These are phyloP conservation scores for Conticribra weissflogii DNA, from an alignment of 108 stramenopile genomes.

Conservation along the genomic window DNA sequence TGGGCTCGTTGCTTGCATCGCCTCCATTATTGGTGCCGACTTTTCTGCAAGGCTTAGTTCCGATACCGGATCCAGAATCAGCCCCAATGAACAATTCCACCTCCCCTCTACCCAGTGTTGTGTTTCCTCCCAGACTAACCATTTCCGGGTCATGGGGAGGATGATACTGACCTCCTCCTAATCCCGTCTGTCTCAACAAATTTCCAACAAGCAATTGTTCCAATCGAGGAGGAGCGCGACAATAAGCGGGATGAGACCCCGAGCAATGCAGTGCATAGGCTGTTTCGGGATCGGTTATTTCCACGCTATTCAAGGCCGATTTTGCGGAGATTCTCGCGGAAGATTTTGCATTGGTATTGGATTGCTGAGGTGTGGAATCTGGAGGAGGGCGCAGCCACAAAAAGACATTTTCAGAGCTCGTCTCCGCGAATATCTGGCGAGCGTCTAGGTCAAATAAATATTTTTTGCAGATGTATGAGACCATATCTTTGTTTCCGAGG, in stretches of 20 bases:
- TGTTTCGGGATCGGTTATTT: constrained; percentile 71
- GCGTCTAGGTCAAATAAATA: constrained; percentile 62
- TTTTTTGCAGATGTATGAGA: constrained; percentile 39
- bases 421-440: constrained; percentile 63
- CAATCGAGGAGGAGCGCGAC: constrained; percentile 84
- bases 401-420: constrained; percentile 71
- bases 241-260: constrained; percentile 83
- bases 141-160: constrained; percentile 44
- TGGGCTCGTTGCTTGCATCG: too few species aligned
- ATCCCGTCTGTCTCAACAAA: constrained; percentile 64
- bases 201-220: constrained; percentile 74
- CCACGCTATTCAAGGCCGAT: constrained; percentile 62
- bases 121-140: constrained; percentile 16
- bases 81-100: constrained; percentile 88
- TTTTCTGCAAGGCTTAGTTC: too few species aligned
- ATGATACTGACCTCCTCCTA: constrained; percentile 85
- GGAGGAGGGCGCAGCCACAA: constrained; percentile 59
- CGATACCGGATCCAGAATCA: too few species aligned
- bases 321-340: neutral
- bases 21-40: too few species aligned
- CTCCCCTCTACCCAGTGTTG: constrained; percentile 81
- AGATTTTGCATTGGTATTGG: neutral
- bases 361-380: neutral
- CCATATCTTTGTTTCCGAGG: constrained; percentile 18
- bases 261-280: constrained; percentile 67